Conservation (phyloP, 2,329 filamentous ascomycete genomes). For the Hymenoscyphus fructigenus region DNA sequence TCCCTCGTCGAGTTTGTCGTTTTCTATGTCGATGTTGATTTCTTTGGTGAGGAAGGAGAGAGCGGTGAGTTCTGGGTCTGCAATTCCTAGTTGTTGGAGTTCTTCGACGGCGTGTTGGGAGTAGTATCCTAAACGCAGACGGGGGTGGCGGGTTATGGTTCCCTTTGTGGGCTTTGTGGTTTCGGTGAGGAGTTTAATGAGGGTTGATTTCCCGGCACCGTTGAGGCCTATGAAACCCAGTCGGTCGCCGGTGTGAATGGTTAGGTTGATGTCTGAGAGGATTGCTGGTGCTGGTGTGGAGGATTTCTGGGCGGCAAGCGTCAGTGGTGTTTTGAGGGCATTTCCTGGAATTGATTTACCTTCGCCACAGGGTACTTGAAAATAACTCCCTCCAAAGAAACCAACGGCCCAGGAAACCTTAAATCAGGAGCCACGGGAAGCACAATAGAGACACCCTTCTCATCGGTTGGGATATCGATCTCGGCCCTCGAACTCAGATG, state of each 20-base stretch:
- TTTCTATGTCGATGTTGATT: constrained; percentile 45
- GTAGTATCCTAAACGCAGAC: constrained; percentile 72
- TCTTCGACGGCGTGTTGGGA: constrained; percentile 76
- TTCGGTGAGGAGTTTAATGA: constrained; percentile 69
- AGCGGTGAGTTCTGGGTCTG: constrained; percentile 57
- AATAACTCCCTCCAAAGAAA: constrained; percentile 67
- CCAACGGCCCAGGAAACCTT: constrained; percentile 70
- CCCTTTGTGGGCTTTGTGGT: constrained; percentile 59
- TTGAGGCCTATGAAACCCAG: constrained; percentile 78
- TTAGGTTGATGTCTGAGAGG: constrained; percentile 64
- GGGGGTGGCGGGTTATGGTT: constrained; percentile 63
- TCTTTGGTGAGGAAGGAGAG: constrained; percentile 61
- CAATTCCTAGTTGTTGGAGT: constrained; percentile 55
- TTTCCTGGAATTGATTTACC: neutral
- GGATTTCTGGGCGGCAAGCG: constrained; percentile 5
- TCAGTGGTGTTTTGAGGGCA: neutral
- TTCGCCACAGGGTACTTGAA: constrained; percentile 58
- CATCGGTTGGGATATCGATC: constrained; percentile 68
- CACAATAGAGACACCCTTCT: constrained; percentile 55
- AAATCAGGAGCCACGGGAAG: constrained; percentile 67
- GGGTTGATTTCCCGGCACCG: constrained; percentile 77
- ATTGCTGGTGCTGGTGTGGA: constrained; percentile 41
- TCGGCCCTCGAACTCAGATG: constrained; percentile 59
- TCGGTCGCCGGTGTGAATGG: constrained; percentile 70
- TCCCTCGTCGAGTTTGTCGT: constrained; percentile 56